A percentile compares a stretch with the other conserved stretches of the same genome.
phyloP scores from a whole-genome alignment of 257 asterid genomes.

The Rehmannia glutinosa region DNA sequence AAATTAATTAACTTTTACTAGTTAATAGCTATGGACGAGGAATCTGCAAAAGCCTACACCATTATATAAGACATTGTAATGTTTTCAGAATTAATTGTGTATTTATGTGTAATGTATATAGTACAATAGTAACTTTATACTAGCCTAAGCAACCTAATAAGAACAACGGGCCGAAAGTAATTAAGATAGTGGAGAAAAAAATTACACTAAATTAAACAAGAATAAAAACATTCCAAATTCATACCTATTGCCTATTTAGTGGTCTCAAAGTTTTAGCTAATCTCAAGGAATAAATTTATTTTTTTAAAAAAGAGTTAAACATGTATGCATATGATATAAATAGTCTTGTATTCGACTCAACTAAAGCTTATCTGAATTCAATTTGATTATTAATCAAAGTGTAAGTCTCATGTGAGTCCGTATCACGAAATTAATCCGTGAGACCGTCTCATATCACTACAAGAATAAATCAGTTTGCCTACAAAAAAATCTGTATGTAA shows the following conservation, averaged over 20 bases:
- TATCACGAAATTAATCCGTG: no score
- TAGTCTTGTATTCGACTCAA: no score
- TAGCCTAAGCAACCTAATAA: not conserved
- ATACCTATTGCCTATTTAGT: not conserved
- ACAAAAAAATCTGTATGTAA: no score
- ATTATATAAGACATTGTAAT: not conserved
- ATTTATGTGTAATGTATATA: no score
- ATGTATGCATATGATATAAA: no score
- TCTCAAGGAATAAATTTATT: not conserved
- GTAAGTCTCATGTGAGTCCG: no score
- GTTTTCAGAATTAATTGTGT: not conserved
- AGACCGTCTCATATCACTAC: no score
- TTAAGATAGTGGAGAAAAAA: not conserved
- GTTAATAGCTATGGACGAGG: not conserved
- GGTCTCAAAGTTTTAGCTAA: not conserved
- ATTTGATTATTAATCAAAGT: no score
- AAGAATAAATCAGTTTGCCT: no score
- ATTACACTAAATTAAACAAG: not conserved
- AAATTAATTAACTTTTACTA: not conserved
- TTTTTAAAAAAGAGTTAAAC: not conserved
- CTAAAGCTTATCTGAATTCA: no score
- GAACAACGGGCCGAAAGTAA: conserved; percentile 3
- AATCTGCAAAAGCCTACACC: not conserved
- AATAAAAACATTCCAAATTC: not conserved
- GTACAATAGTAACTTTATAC: not conserved